Conservation (phyloP, 2,329 filamentous ascomycete genomes). For the Verruconis gallopava region DNA sequence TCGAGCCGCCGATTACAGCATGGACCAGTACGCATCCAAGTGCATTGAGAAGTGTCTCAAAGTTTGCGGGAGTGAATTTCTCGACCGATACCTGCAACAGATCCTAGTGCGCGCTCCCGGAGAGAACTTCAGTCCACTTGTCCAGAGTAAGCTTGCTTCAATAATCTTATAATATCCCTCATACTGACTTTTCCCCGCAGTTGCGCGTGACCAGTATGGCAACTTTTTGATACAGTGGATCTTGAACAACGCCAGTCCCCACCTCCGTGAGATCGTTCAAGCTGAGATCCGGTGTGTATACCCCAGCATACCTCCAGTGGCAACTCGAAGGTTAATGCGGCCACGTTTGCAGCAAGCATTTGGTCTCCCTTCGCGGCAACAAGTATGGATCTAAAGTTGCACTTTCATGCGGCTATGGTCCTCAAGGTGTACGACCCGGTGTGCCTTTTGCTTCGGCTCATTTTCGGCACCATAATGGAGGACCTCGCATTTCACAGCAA, state of each 20-base stretch:
- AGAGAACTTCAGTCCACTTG: conserved; percentile 83
- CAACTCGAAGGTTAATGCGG: background rate
- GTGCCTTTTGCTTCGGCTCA: conserved; percentile 44
- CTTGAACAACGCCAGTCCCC: conserved; percentile 70
- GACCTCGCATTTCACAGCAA: background rate
- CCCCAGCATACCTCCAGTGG: too few species aligned
- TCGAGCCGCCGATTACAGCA: conserved; percentile 91
- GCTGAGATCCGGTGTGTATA: conserved; percentile 60
- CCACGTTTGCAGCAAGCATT: conserved; percentile 82
- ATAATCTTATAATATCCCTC: conserved; percentile 13
- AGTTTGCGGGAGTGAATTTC: conserved; percentile 81
- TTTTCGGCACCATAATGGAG: background rate
- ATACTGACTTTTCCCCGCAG: conserved; percentile 22
- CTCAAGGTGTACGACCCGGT: conserved; percentile 75
- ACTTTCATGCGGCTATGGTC: conserved; percentile 97
- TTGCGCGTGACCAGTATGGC: conserved; percentile 95
- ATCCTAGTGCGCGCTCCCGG: conserved; percentile 69
- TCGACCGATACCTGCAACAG: conserved; percentile 82
- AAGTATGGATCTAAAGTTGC: conserved; percentile 97
- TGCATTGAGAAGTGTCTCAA: conserved; percentile 99
- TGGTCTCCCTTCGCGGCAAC: conserved; percentile 95
- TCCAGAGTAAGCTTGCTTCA: conserved; percentile 80
- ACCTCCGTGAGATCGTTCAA: conserved; percentile 87
- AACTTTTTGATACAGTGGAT: conserved; percentile 99
- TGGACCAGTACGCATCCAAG: conserved; percentile 98